Base-by-base conservation (phyloP, 495 filamentous ascomycete genomes). In the Annulohypoxylon moriforme region DNA sequence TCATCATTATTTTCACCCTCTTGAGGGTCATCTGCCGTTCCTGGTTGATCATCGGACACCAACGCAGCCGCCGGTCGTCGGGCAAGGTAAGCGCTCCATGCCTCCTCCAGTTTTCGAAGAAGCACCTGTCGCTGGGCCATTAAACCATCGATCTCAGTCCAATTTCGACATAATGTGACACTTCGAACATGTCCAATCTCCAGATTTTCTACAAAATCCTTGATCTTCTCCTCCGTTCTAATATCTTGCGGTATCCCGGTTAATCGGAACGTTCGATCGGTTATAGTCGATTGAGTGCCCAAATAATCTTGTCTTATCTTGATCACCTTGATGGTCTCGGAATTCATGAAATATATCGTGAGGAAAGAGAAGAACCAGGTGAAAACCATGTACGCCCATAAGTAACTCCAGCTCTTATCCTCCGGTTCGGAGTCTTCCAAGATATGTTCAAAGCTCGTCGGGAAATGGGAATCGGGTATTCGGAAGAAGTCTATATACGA, bases 381-480 rank as follows among this genome's bases (percentile, higher is more conserved):
- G 74, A 98, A 98, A 25, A 90, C 83, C 9, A 98, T 85, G 75
- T 98, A 97, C 55, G 95, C 93, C 94, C 94, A 98, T n/a, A 98
- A 82, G 75, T 96, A 97, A 27, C 79, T 73, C 61, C 74, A 72
- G 49, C 81, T 84, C 50, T 79, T 81, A 40, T 81, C 78, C 14
- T 78, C 69, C 16, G 10, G 36, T 7, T 67, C 59, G 14, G 46
- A 16, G 8, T 64, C 62, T 3, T 31, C 27, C 33, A 68, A 18
- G 10, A 50, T 33, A 50, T 40, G 33, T 18, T 50, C 42, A 10
- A 63, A 18, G 25, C 14, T 59, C 14, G 60, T 29, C 3, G 44
- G 50, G 7, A 59, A 20, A 42, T 40, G 25, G 14, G 24, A 33
- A 16, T 31, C 33, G 7, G 36, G 11, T 57, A 38, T 20, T 3